Percentiles rank a stretch among this genome's conserved stretches.
Conservation (phyloP, 2,329 filamentous ascomycete species). For the Monosporascus sp. region DNA sequence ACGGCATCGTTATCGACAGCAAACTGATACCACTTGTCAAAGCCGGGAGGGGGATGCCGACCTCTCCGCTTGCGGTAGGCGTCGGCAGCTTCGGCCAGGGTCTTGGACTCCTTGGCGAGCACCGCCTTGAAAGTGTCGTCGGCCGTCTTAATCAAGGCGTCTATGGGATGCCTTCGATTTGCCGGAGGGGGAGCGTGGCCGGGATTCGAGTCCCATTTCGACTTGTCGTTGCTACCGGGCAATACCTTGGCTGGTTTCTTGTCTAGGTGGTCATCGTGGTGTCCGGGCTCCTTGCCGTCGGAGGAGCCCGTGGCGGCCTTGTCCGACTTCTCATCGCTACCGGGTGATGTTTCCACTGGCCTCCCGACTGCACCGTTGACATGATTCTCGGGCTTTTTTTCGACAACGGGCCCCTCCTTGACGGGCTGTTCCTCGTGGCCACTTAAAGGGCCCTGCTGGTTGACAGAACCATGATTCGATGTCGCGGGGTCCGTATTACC, state of each 20-base stretch:
- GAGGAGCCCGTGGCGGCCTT: too few relatives aligned
- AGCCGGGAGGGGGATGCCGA: slow-evolving; percentile 45
- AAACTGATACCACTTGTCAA: slow-evolving; percentile 42
- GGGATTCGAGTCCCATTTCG: slow-evolving; percentile 3
- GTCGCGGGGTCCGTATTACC: not conserved
- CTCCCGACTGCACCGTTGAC: too few relatives aligned
- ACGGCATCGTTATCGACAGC: slow-evolving; percentile 36
- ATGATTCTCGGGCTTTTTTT: not conserved
- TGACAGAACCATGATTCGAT: not conserved
- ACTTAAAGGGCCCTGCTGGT: not conserved
- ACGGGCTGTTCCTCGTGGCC: not conserved
- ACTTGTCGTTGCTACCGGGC: not conserved
- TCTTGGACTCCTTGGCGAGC: slow-evolving; percentile 35
- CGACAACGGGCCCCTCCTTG: not conserved
- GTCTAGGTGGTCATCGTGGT: not conserved
- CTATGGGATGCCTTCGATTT: slow-evolving; percentile 35
- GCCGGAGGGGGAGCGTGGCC: slow-evolving; percentile 8
- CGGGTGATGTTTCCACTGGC: too few relatives aligned
- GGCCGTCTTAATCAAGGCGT: slow-evolving; percentile 36
- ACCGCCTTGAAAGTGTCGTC: slow-evolving; percentile 32
- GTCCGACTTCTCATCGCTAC: too few relatives aligned
- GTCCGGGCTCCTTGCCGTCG: too few relatives aligned
- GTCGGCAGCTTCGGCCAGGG: slow-evolving; percentile 39
- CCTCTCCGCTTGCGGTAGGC: slow-evolving; percentile 41
- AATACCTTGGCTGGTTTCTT: not conserved